Evolutionary conservation across 2,329 filamentous ascomycete genomes (phyloP).

Genomic region (Arthrobotrys pseudoclavata): DNA sequence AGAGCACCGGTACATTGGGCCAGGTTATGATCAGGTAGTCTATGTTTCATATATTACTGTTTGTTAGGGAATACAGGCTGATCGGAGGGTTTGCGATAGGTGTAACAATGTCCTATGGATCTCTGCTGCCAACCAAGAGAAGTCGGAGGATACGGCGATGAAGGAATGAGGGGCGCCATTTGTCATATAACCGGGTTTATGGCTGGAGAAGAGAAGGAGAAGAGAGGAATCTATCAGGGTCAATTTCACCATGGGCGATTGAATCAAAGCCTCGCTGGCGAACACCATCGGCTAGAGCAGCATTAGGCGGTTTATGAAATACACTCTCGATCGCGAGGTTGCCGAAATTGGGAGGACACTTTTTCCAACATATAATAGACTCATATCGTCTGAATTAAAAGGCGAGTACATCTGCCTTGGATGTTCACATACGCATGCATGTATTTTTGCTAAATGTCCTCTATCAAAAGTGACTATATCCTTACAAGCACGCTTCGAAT

Average conservation of each 20-base stretch:
- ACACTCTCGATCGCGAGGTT: slow-evolving; percentile 1
- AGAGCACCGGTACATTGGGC: slow-evolving; percentile 85
- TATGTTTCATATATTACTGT: not conserved
- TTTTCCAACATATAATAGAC: slow-evolving; percentile 37
- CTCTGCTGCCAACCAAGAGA: slow-evolving; percentile 58
- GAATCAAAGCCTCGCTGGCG: slow-evolving; percentile 5
- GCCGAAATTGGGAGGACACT: not conserved
- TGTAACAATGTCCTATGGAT: slow-evolving; percentile 99
- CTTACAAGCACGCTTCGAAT: not conserved
- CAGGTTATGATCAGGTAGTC: slow-evolving; percentile 88
- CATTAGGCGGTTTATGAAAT: not conserved
- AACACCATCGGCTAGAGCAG: not conserved
- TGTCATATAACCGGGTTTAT: not conserved
- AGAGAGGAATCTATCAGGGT: not conserved
- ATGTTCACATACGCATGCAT: slow-evolving; percentile 38
- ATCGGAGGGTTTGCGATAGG: slow-evolving; percentile 67
- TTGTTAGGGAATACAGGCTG: not conserved
- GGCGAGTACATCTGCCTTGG: slow-evolving; percentile 59
- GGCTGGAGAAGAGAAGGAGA: not conserved
- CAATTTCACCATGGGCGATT: slow-evolving; percentile 12
- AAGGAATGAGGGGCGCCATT: slow-evolving; percentile 65
- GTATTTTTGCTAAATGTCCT: slow-evolving; percentile 52
- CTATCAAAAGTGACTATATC: slow-evolving; percentile 46
- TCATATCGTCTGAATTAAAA: slow-evolving; percentile 43
- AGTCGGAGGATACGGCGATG: slow-evolving; percentile 70